Percentiles rank a stretch among this genome's conserved stretches.
Evolutionary conservation across 768 basidiomycete genomes (phyloP).

Genomic region (Leccinellum rugosiceps): DNA sequence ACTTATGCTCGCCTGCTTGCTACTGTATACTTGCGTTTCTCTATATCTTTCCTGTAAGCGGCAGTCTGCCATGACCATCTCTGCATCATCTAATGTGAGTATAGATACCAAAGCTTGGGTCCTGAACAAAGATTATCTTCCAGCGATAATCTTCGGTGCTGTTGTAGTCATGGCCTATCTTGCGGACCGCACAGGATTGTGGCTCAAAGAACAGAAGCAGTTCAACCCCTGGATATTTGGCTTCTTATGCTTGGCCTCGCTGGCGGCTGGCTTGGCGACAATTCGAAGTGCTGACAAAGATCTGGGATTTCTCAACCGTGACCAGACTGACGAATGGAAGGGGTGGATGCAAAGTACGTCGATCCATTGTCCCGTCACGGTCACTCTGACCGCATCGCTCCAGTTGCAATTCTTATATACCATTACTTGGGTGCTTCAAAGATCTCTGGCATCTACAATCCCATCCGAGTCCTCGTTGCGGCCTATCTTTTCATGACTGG

Average conservation of each 20-base stretch:
- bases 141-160: constrained; percentile 62
- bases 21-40: constrained; percentile 51
- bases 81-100: constrained; percentile 13
- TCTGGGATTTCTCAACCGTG: constrained; percentile 83
- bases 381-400: neutral
- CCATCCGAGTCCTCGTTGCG: constrained; percentile 83
- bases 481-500: constrained; percentile 93
- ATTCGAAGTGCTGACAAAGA: constrained; percentile 76
- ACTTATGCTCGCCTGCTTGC: constrained; percentile 44
- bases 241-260: constrained; percentile 49
- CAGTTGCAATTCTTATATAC: constrained; percentile 89
- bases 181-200: constrained; percentile 83
- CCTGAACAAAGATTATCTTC: constrained; percentile 20
- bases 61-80: neutral
- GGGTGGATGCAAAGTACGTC: constrained; percentile 94
- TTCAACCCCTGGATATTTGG: constrained; percentile 69
- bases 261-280: constrained; percentile 60
- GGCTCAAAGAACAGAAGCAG: constrained; percentile 88
- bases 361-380: neutral
- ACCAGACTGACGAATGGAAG: constrained; percentile 97
- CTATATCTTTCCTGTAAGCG: constrained; percentile 36
- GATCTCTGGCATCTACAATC: constrained; percentile 91
- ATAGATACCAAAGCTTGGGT: constrained; percentile 19
- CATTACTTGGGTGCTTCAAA: constrained; percentile 90
- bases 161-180: constrained; percentile 66